These are phyloP conservation scores for Colletotrichum acutatum DNA, from an alignment of 2,329 filamentous ascomycete genomes.

Conservation along the genomic window DNA sequence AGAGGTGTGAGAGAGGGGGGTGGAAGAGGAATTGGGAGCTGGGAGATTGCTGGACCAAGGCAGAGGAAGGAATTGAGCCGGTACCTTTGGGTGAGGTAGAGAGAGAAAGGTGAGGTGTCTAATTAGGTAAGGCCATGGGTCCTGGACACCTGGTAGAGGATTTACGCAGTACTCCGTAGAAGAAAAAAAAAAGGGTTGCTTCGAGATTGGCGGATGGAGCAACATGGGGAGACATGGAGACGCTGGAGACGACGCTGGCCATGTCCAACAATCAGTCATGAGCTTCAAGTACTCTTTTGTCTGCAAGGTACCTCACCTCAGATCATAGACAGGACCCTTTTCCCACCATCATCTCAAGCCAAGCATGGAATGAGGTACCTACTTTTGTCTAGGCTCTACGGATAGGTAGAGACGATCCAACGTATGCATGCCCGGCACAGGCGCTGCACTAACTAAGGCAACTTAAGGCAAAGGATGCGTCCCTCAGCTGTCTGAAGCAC, in stretches of 20 bases:
- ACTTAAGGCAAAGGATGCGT: neutral
- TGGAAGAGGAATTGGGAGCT: neutral
- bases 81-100: neutral
- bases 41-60: neutral
- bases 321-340: neutral
- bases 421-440: neutral
- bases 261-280: neutral
- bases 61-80: neutral
- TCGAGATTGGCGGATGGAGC: conserved; percentile 22
- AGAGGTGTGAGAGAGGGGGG: neutral
- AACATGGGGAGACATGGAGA: neutral
- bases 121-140: conserved; percentile 27
- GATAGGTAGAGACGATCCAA: neutral
- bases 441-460: neutral
- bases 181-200: conserved; percentile 16
- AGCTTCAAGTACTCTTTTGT: neutral
- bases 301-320: neutral
- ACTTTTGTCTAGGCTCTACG: neutral
- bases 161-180: neutral
- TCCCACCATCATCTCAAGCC: neutral
- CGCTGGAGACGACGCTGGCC: neutral
- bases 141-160: neutral
- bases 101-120: conserved; percentile 25
- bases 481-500: neutral
- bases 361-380: neutral